Percentiles rank a stretch among this genome's conserved stretches.
Evolutionary conservation across 306 rosid species (phyloP).

Genomic region (Dryas drummondii): DNA sequence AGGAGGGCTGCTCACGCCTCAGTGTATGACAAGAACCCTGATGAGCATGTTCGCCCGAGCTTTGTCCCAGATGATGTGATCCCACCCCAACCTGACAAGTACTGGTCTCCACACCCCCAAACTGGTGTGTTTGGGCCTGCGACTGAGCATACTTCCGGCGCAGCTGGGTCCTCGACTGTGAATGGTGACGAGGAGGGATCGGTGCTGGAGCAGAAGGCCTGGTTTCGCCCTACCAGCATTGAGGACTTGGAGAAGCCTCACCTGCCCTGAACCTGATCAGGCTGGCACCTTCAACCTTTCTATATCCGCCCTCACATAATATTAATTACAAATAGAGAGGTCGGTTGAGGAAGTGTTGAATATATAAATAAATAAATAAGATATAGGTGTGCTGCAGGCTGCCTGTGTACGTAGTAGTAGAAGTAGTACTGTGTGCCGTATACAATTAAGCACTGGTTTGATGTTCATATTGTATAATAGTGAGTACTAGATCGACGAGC

Average conservation of each 20-base stretch:
- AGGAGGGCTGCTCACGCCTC: slow-evolving; percentile 72
- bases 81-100: slow-evolving; percentile 46
- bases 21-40: slow-evolving; percentile 77
- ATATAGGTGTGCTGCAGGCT: not conserved
- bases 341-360: not conserved
- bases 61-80: slow-evolving; percentile 73
- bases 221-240: slow-evolving; percentile 82
- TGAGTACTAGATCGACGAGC: not conserved
- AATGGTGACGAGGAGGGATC: slow-evolving; percentile 27
- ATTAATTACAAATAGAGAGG: not conserved
- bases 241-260: slow-evolving; percentile 97
- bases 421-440: not conserved
- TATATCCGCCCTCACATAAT: not conserved
- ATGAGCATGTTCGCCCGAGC: slow-evolving; percentile 48
- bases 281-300: not conserved
- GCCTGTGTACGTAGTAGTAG: not conserved
- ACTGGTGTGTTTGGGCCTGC: slow-evolving; percentile 94
- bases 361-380: slow-evolving; percentile 14
- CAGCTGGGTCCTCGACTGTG: slow-evolving; percentile 19
- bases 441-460: slow-evolving; percentile 5
- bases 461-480: slow-evolving; percentile 11
- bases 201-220: slow-evolving; percentile 81
- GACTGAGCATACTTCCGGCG: slow-evolving; percentile 3
- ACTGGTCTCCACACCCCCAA: slow-evolving; percentile 91
- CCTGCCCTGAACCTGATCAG: not conserved